These are phyloP conservation scores for Haplosporangium sp. DNA, from an alignment of 371 early-diverging fungal species.

Conservation along the genomic window DNA sequence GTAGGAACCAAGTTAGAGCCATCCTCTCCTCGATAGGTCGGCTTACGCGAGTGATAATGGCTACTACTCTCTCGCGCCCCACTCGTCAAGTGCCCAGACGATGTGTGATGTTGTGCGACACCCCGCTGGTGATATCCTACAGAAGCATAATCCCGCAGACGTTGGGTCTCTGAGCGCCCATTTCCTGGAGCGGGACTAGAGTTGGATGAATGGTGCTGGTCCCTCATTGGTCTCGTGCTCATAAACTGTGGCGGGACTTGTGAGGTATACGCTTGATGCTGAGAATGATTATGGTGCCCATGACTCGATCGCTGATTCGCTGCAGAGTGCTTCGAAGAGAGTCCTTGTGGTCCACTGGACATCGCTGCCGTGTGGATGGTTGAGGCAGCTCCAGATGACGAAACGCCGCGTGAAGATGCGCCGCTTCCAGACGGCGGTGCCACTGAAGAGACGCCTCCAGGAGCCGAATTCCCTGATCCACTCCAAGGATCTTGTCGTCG, in stretches of 20 bases:
- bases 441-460: conserved; percentile 8
- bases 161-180: conserved; percentile 14
- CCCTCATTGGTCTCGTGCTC: conserved; percentile 26
- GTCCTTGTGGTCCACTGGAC: conserved; percentile 13
- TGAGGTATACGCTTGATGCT: conserved; percentile 26
- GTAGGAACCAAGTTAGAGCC: conserved; percentile 10
- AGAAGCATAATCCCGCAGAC: conserved; percentile 24
- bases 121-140: conserved; percentile 13
- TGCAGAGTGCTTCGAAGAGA: conserved; percentile 15
- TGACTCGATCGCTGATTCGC: conserved; percentile 16
- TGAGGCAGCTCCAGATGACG: conserved; percentile 12
- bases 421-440: neutral
- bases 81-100: conserved; percentile 22
- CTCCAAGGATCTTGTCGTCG: conserved; percentile 32
- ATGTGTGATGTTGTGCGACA: conserved; percentile 9
- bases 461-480: conserved; percentile 1
- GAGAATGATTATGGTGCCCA: conserved; percentile 17
- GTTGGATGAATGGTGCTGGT: conserved; percentile 9
- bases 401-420: conserved; percentile 15
- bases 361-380: conserved; percentile 11
- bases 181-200: conserved; percentile 3
- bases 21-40: conserved; percentile 21
- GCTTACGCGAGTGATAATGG: conserved; percentile 30
- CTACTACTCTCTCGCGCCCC: conserved; percentile 36
- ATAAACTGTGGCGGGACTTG: conserved; percentile 35